A percentile compares a stretch with the other conserved stretches of the same genome.
phyloP scores from a whole-genome alignment of 139 green algal species.

The Picochlorum sp. region DNA sequence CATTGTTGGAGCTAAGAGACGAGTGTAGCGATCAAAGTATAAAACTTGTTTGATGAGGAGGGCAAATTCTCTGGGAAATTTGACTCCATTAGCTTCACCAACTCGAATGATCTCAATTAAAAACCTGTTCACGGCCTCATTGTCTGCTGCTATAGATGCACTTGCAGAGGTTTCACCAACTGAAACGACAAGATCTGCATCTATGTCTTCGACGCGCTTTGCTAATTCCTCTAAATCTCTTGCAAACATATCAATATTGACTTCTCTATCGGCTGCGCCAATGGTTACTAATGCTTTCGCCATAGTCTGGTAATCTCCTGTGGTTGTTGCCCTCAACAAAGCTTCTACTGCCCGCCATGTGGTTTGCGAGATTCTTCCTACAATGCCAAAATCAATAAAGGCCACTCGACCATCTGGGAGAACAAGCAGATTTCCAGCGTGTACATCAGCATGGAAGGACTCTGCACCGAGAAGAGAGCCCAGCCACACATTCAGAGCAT shows the following conservation, averaged over 20 bases:
- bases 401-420: slow-evolving; percentile 51
- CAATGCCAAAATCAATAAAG: slow-evolving; percentile 95
- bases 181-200: slow-evolving; percentile 19
- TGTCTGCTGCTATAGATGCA: slow-evolving; percentile 59
- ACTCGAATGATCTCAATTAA: slow-evolving; percentile 72
- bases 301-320: slow-evolving; percentile 65
- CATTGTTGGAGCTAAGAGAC: slow-evolving; percentile 62
- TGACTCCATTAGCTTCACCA: slow-evolving; percentile 78
- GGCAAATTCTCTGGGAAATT: slow-evolving; percentile 88
- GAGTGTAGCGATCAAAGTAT: slow-evolving; percentile 91
- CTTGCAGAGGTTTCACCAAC: slow-evolving; percentile 10
- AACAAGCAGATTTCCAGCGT: slow-evolving; percentile 91
- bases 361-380: slow-evolving; percentile 58
- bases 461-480: slow-evolving; percentile 66
- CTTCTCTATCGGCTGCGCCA: slow-evolving; percentile 28
- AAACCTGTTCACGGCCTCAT: slow-evolving; percentile 70
- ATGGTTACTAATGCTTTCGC: slow-evolving; percentile 54
- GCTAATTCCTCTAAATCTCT: slow-evolving; percentile 59
- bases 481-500: slow-evolving; percentile 92
- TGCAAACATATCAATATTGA: slow-evolving; percentile 56
- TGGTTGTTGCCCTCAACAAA: slow-evolving; percentile 51
- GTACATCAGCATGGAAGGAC: slow-evolving; percentile 96
- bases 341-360: slow-evolving; percentile 65
- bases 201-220: slow-evolving; percentile 29
- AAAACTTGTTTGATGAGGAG: slow-evolving; percentile 95